Evolutionary conservation across 2,329 filamentous ascomycete species (phyloP).

Genomic region (Xylaria hypoxylon): DNA sequence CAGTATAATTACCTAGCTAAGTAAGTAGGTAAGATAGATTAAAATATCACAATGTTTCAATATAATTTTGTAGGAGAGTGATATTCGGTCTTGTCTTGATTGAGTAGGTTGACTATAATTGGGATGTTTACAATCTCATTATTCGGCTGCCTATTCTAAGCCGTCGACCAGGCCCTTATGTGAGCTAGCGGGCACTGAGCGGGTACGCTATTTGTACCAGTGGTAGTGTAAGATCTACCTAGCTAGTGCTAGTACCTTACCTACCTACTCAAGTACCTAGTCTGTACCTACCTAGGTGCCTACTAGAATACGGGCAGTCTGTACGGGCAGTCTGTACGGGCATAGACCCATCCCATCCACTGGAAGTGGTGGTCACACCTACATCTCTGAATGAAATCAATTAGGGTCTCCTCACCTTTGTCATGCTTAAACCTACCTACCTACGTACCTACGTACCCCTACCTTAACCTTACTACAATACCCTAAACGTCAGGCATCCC

Average conservation of each 20-base stretch:
- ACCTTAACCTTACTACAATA: slow-evolving; percentile 7
- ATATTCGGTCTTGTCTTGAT: slow-evolving; percentile 7
- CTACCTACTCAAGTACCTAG: too few relatives aligned
- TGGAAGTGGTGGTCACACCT: not conserved
- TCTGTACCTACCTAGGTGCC: not conserved
- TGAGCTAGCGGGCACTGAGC: too few relatives aligned
- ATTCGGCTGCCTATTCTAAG: slow-evolving; percentile 17
- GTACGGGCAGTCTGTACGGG: too few relatives aligned
- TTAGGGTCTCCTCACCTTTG: not conserved
- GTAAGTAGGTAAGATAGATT: too few relatives aligned
- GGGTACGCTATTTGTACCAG: too few relatives aligned
- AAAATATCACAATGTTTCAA: not conserved
- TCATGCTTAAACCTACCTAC: not conserved
- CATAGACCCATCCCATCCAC: not conserved
- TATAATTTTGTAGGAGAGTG: not conserved
- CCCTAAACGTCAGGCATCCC: slow-evolving; percentile 14
- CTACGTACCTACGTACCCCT: not conserved
- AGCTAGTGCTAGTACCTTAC: too few relatives aligned
- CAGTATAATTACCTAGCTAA: too few relatives aligned
- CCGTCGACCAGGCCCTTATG: too few relatives aligned
- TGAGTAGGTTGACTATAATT: slow-evolving; percentile 6
- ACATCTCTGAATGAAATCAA: not conserved
- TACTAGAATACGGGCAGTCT: too few relatives aligned
- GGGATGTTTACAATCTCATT: slow-evolving; percentile 13
- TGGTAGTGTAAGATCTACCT: too few relatives aligned